These are phyloP conservation scores for Tillandsia fasciculata DNA, from an alignment of 176 grass and related monocot species.

Conservation along the genomic window DNA sequence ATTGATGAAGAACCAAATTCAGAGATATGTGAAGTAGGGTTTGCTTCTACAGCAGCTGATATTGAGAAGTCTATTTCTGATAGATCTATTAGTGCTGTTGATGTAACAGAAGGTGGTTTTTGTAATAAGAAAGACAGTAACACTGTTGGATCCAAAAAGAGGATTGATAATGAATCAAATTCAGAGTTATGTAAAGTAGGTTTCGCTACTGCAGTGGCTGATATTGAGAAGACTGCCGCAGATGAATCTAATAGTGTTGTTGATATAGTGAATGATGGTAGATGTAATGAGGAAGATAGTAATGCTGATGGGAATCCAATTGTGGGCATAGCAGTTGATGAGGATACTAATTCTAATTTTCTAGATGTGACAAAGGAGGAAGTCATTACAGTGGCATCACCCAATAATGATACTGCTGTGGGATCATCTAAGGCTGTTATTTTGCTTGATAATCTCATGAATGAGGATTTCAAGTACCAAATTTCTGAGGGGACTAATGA, in stretches of 20 bases:
- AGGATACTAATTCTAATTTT: constrained; percentile 12
- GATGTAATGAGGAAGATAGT: background rate
- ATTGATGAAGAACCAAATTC: constrained; percentile 27
- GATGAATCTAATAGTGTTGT: constrained; percentile 21
- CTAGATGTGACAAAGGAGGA: constrained; percentile 9
- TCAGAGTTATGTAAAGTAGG: constrained; percentile 40
- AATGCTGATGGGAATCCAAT: constrained; percentile 4
- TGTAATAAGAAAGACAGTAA: background rate
- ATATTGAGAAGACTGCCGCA: constrained; percentile 39
- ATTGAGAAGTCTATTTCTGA: constrained; percentile 40
- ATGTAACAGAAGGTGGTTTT: constrained; percentile 18
- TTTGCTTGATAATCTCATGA: constrained; percentile 15
- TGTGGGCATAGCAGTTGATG: constrained; percentile 5
- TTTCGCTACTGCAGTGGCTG: constrained; percentile 34
- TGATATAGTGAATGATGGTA: constrained; percentile 20
- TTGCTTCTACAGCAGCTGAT: constrained; percentile 35
- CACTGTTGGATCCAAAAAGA: constrained; percentile 24
- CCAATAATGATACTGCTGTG: constrained; percentile 1
- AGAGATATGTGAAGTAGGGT: constrained; percentile 43
- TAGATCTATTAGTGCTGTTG: constrained; percentile 22
- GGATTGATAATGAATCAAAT: constrained; percentile 24
- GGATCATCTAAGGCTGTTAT: background rate
- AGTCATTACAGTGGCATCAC: constrained; percentile 4
- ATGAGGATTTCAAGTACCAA: constrained; percentile 5
- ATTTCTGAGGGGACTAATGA: background rate